phyloP scores from a whole-genome alignment of 345 rosid species.

The Eucalyptus polyanthemos region DNA sequence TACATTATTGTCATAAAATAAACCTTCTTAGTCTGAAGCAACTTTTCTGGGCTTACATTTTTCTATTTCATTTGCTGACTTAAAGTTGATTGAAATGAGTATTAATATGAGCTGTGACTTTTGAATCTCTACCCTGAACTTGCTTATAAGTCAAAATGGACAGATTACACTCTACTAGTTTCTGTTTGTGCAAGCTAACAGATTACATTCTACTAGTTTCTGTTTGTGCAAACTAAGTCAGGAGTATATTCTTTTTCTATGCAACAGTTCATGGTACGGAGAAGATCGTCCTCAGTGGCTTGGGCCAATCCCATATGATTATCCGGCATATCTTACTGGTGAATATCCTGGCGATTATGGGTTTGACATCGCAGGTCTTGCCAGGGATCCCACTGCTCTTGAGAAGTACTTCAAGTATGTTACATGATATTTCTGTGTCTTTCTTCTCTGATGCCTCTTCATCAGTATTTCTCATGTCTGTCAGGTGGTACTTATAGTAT shows the following conservation, averaged over 20 bases:
- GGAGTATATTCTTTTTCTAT: background rate
- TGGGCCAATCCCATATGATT: slow-evolving; percentile 76
- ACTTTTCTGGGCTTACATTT: background rate
- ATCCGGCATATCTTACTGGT: slow-evolving; percentile 68
- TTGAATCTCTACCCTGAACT: background rate
- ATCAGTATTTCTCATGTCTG: background rate
- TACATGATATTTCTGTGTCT: background rate
- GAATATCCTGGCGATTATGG: slow-evolving; percentile 93
- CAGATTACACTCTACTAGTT: background rate
- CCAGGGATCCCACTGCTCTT: slow-evolving; percentile 49
- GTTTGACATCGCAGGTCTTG: slow-evolving; percentile 76
- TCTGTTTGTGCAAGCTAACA: background rate
- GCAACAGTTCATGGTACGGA: slow-evolving; percentile 81
- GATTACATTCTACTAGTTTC: background rate
- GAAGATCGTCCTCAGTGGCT: slow-evolving; percentile 91
- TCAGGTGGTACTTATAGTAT: background rate
- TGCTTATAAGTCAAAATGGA: background rate
- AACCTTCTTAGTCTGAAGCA: background rate
- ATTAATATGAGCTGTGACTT: background rate
- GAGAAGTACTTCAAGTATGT: slow-evolving; percentile 70
- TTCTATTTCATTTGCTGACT: background rate
- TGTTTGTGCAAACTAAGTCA: background rate
- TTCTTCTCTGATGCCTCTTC: background rate
- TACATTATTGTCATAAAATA: background rate
- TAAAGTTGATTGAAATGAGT: background rate